Evolutionary conservation across 805 yeast genomes (phyloP).

Genomic region (Saturnispora dispora): DNA sequence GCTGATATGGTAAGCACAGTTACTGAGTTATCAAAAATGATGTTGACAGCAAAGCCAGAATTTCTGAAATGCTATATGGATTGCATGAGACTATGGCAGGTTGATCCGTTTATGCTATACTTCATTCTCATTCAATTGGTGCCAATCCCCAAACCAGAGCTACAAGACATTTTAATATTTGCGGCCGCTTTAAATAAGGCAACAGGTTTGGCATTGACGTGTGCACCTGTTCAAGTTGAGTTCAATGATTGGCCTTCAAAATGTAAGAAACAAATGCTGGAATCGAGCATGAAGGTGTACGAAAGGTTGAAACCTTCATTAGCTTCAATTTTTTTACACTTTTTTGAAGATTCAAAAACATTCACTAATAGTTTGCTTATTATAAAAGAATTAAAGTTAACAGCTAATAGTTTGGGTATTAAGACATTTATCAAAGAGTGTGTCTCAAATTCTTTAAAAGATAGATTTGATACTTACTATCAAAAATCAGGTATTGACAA

Average conservation of each 20-base stretch:
- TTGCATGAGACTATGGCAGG: conserved; percentile 26
- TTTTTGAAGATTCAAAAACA: conserved; percentile 16
- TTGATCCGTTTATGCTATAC: conserved; percentile 24
- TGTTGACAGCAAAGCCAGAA: conserved; percentile 16
- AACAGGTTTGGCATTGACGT: conserved; percentile 19
- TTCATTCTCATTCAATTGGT: conserved; percentile 11
- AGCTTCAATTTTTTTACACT: conserved; percentile 9
- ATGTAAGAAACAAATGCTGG: conserved; percentile 12
- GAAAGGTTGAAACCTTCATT: conserved; percentile 10
- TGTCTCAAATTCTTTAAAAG: conserved; percentile 8
- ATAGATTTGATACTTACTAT: conserved; percentile 10
- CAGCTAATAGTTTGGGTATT: conserved; percentile 10
- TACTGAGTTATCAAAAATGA: conserved; percentile 10
- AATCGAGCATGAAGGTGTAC: conserved; percentile 13
- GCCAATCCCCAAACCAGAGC: conserved; percentile 1
- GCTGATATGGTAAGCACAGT: conserved; percentile 7
- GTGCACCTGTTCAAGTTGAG: conserved; percentile 20
- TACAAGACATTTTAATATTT: not conserved
- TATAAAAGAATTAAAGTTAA: conserved; percentile 15
- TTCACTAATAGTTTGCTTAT: conserved; percentile 18
- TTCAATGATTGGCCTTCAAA: conserved; percentile 22
- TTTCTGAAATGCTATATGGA: conserved; percentile 21
- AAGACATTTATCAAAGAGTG: conserved; percentile 10
- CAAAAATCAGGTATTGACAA: conserved; percentile 1
- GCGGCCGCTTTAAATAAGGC: conserved; percentile 11